Evolutionary conservation across 768 basidiomycete genomes (phyloP).

Genomic region (Leccinum arenicola): DNA sequence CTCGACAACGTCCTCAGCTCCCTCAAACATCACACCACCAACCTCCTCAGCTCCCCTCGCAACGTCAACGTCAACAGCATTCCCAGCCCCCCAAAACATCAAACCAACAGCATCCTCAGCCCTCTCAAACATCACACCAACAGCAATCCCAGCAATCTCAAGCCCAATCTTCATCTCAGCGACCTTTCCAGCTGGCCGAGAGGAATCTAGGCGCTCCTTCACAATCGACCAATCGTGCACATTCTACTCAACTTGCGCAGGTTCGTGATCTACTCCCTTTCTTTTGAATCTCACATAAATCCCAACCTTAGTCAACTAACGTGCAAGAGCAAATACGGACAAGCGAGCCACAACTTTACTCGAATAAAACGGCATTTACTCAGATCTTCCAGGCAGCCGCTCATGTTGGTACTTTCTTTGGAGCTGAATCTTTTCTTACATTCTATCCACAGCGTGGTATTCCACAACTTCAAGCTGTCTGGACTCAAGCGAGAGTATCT

Average conservation of each 20-base stretch:
- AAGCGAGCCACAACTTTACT: not conserved
- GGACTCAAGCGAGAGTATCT: slow-evolving; percentile 9
- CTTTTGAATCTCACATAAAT: not conserved
- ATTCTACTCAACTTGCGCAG: slow-evolving; percentile 3
- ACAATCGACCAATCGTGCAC: not conserved
- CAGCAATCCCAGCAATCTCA: slow-evolving; percentile 5
- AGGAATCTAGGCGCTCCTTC: not conserved
- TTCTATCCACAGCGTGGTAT: slow-evolving; percentile 14
- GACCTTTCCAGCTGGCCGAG: not conserved
- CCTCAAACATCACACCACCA: not conserved
- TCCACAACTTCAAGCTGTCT: slow-evolving; percentile 11
- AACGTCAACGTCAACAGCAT: not conserved
- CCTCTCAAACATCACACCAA: not conserved
- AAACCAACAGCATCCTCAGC: not conserved
- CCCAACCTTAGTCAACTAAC: not conserved
- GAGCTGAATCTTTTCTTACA: slow-evolving; percentile 1
- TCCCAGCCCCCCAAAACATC: not conserved
- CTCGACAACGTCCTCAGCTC: not conserved
- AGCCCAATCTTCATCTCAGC: not conserved
- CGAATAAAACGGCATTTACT: slow-evolving; percentile 18
- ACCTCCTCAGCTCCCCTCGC: not conserved
- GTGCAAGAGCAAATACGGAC: slow-evolving; percentile 12
- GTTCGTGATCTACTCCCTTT: not conserved
- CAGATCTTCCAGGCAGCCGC: slow-evolving; percentile 20
- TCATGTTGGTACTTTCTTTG: slow-evolving; percentile 16